Base-by-base conservation (phyloP, 2,329 filamentous ascomycete species). In the Teratosphaeria viscida region DNA sequence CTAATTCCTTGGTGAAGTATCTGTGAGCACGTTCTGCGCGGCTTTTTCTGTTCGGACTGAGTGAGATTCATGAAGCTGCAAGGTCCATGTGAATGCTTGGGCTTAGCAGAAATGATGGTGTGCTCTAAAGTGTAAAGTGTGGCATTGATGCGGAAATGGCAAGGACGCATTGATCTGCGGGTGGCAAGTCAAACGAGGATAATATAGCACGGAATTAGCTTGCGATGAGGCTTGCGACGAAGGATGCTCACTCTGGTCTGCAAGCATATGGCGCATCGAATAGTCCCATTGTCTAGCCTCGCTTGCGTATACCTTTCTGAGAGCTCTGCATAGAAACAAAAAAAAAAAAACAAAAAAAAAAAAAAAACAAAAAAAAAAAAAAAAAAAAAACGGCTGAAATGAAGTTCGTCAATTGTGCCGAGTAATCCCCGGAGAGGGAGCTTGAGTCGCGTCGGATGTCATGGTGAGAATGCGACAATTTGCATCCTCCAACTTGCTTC, bases 21-120 rank as follows among this genome's bases (percentile, higher is more conserved):
- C 60, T 4, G 19, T 62, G 29, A 61, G 64, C 35, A 11, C 60
- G 27, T 63, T 65, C 59, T 47, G 57, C 43, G 60, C 60, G 2
- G 19, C 37, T 23, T 1, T 62, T 62, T 53, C 57, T 64, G 16
- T 14, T 65, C 10, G 56, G 57, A 7, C 26, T 59, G 23, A 23
- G 23, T 23, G 2, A 2, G 23, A 23, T 23, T 23, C 23, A 23
- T 32, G 29, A 32, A 32, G 29, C 29, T 32, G 29, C 29, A 7
- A 32, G 29, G 7, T 32, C 29, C 5, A 32, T 32, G 29, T 32
- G 7, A 32, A 7, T 32, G 29, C 29, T 32, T 7, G 29, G 5
- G 29, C 29, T 32, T 7, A 1, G 29, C 7, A 32, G 29, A 32
- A 32, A 32, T 5, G 29, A 5, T 5, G 4, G 29, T 32, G 29